Conservation (phyloP, 2,329 filamentous ascomycete species). For the Diaporthe destruens region DNA sequence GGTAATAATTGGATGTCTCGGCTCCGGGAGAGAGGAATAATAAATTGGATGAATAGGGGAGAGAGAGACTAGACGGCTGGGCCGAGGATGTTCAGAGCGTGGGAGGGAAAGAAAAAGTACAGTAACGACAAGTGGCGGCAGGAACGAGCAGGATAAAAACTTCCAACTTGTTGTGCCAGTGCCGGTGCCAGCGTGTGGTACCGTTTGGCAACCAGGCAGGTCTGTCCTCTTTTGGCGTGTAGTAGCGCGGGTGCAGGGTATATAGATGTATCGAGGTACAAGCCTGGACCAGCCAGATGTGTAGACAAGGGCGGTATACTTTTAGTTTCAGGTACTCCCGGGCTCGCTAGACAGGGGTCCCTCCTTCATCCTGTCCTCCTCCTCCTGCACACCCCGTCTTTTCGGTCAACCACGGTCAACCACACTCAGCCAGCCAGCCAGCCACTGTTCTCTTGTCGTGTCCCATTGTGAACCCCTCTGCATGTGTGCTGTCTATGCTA, state of each 20-base stretch:
- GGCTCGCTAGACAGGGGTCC: slow-evolving; percentile 13
- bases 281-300: background rate
- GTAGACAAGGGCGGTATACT: slow-evolving; percentile 18
- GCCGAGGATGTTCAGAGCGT: slow-evolving; percentile 16
- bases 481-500: slow-evolving; percentile 17
- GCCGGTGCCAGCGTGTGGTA: background rate
- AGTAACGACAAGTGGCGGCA: background rate
- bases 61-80: slow-evolving; percentile 8
- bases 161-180: background rate
- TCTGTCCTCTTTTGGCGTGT: slow-evolving; percentile 29
- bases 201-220: background rate
- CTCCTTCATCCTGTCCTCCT: background rate
- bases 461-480: background rate
- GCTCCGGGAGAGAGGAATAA: slow-evolving; percentile 24
- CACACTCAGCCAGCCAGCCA: too few relatives aligned
- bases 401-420: background rate
- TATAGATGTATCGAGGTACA: background rate
- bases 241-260: slow-evolving; percentile 14
- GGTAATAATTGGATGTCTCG: background rate
- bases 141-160: slow-evolving; percentile 10
- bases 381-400: background rate
- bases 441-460: background rate
- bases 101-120: background rate
- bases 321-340: slow-evolving; percentile 18
- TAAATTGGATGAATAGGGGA: slow-evolving; percentile 6